Evolutionary conservation across 495 filamentous ascomycete genomes (phyloP).

Genomic region (Aspergillus leporis): DNA sequence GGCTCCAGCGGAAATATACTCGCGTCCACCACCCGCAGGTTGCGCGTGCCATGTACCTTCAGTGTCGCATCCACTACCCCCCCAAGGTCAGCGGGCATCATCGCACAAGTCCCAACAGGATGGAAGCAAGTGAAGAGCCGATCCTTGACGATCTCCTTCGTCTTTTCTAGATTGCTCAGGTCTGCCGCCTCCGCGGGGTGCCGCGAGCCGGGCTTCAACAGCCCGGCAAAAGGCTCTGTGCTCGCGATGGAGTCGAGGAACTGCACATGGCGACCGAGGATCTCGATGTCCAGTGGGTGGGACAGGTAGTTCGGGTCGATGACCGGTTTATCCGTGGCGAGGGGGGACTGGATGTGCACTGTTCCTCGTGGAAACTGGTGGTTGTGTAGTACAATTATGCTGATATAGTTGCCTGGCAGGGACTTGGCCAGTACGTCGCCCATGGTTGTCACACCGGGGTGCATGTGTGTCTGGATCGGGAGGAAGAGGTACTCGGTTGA

Average conservation of each 20-base stretch:
- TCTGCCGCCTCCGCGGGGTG: constrained; percentile 11
- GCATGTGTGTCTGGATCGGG: constrained; percentile 35
- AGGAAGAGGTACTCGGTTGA: constrained; percentile 42
- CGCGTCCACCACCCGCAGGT: constrained; percentile 55
- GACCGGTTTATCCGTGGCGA: constrained; percentile 16
- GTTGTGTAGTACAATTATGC: constrained; percentile 16
- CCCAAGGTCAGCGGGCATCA: constrained; percentile 52
- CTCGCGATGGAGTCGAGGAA: constrained; percentile 41
- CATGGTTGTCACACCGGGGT: constrained; percentile 33
- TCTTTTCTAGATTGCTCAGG: constrained; percentile 21
- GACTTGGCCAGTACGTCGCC: constrained; percentile 30
- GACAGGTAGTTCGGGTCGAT: constrained; percentile 29
- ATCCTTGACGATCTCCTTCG: constrained; percentile 23
- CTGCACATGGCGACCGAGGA: constrained; percentile 46
- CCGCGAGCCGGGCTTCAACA: constrained; percentile 24
- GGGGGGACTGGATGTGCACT: constrained; percentile 22
- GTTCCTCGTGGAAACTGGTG: constrained; percentile 26
- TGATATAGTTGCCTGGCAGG: constrained; percentile 20
- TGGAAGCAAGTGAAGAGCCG: constrained; percentile 23
- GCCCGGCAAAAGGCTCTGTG: constrained; percentile 32
- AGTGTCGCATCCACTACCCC: constrained; percentile 41
- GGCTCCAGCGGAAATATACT: constrained; percentile 53
- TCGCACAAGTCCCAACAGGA: constrained; percentile 24
- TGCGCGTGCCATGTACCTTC: constrained; percentile 50
- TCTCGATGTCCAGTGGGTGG: constrained; percentile 35